Evolutionary conservation across 1,284 basidiomycete genomes (phyloP).

Genomic region (Sutorius eximius): DNA sequence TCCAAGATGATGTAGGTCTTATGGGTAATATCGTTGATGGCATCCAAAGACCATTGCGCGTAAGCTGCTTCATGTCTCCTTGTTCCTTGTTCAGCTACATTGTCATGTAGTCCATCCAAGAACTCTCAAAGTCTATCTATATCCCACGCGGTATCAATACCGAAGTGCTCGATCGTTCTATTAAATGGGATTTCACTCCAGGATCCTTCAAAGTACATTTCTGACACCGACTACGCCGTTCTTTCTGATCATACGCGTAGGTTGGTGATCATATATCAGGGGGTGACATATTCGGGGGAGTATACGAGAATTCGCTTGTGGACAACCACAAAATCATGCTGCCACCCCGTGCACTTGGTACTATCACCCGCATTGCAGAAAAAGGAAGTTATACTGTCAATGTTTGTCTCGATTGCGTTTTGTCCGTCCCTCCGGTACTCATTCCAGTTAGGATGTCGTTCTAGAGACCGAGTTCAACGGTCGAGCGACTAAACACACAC

Average conservation of each 20-base stretch:
- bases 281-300: slow-evolving; percentile 93
- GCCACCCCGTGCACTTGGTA: slow-evolving; percentile 90
- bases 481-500: slow-evolving; percentile 88
- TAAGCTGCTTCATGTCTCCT: slow-evolving; percentile 38
- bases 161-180: slow-evolving; percentile 84
- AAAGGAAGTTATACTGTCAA: slow-evolving; percentile 93
- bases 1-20: slow-evolving; percentile 56
- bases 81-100: slow-evolving; percentile 18
- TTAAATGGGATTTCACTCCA: slow-evolving; percentile 98
- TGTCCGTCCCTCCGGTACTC: not conserved
- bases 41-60: slow-evolving; percentile 88
- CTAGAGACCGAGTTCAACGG: slow-evolving; percentile 98
- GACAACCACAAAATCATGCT: slow-evolving; percentile 98
- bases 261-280: slow-evolving; percentile 97
- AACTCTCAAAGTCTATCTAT: slow-evolving; percentile 96
- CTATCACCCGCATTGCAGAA: slow-evolving; percentile 91
- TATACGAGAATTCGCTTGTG: slow-evolving; percentile 97
- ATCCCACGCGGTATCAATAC: slow-evolving; percentile 99
- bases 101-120: slow-evolving; percentile 80
- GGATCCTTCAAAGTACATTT: slow-evolving; percentile 65
- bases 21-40: slow-evolving; percentile 99
- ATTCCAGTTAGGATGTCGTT: slow-evolving; percentile 74
- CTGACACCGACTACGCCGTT: not conserved
- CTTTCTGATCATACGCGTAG: slow-evolving; percentile 40
- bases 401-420: slow-evolving; percentile 47